Base-by-base conservation (phyloP, 129 eudicot genomes). In the Arctium lappa region DNA sequence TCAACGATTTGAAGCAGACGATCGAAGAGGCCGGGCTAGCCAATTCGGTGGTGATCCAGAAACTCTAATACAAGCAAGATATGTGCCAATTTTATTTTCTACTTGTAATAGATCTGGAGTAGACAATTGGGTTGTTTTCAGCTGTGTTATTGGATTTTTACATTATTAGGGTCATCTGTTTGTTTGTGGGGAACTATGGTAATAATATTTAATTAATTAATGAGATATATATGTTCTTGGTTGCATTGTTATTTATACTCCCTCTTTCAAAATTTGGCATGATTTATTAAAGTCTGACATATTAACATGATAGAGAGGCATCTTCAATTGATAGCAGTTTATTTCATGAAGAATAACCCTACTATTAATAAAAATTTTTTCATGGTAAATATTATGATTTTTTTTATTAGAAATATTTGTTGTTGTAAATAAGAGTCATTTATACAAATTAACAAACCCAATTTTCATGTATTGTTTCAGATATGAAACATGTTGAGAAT, bases 31-130 rank as follows among this genome's bases (percentile, higher is more conserved):
- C 98, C 27, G 98, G 97, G 22, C 80, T 95, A 48, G 97, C 97
- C 44, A 95, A 92, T 86, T 92, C 98, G 0, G 97, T 95, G 42
- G 91, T 95, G 13, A 91, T 95, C 83, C 98, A 95, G 92, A 95
- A 90, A 77, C 89, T 92, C 72, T 94, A 92, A 80, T 56, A 72
- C 71, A 74, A 78, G 16, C 8, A 42, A 5, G 50, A 42, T 5
- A 42, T 6, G 34, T 69, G 8, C 16, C 3, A 29, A 33, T 33
- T 56, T 15, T 56, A 18, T 18, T 80, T 80, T 71, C 56, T 72
- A 73, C 71, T 50, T 80, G 7, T 34, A 36, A 2, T 27, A 65
- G 33, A 4, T 65, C 38, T 69, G 44, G 31, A 31, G 29, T 32
- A 66, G 15, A 71, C 69, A 16, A 10, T 62, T 32, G 69, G 80